Conservation (phyloP, 2,329 filamentous ascomycete genomes). For the Pyrenophora teres region DNA sequence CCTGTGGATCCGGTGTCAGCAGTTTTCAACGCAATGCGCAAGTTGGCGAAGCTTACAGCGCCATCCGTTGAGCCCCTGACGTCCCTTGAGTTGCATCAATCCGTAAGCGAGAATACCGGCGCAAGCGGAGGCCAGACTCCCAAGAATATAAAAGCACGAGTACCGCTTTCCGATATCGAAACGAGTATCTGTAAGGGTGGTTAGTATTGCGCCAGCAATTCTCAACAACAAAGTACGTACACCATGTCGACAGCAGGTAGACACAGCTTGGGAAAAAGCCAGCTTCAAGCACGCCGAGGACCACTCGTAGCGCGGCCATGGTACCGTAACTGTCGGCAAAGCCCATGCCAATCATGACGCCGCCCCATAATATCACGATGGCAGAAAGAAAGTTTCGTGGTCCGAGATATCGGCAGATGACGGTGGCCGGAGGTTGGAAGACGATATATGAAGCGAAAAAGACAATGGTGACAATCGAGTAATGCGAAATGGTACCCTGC, state of each 20-base stretch:
- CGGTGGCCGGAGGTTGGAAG: conserved; percentile 50
- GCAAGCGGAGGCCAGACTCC: conserved; percentile 68
- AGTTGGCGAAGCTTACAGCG: conserved; percentile 37
- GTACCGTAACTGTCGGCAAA: conserved; percentile 45
- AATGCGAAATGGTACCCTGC: conserved; percentile 37
- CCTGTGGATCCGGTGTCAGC: conserved; percentile 42
- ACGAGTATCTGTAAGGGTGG: conserved; percentile 44
- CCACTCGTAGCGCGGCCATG: conserved; percentile 45
- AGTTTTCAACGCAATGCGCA: neutral
- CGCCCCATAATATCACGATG: conserved; percentile 49
- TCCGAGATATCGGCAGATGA: conserved; percentile 49
- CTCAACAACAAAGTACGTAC: neutral
- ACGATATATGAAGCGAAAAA: conserved; percentile 53
- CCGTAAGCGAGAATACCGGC: conserved; percentile 73
- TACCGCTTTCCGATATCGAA: conserved; percentile 73
- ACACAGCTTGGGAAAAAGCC: conserved; percentile 51
- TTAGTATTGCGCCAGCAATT: neutral
- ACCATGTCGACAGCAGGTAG: conserved; percentile 52
- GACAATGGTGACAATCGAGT: conserved; percentile 64
- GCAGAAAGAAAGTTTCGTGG: conserved; percentile 44
- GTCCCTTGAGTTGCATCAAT: conserved; percentile 67
- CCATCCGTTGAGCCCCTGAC: conserved; percentile 53
- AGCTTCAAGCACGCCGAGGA: conserved; percentile 51
- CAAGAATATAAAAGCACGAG: conserved; percentile 70
- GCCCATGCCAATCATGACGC: conserved; percentile 53